These are phyloP conservation scores for Liquidambar formosana DNA, from an alignment of 164 flowering plant species.

Conservation along the genomic window DNA sequence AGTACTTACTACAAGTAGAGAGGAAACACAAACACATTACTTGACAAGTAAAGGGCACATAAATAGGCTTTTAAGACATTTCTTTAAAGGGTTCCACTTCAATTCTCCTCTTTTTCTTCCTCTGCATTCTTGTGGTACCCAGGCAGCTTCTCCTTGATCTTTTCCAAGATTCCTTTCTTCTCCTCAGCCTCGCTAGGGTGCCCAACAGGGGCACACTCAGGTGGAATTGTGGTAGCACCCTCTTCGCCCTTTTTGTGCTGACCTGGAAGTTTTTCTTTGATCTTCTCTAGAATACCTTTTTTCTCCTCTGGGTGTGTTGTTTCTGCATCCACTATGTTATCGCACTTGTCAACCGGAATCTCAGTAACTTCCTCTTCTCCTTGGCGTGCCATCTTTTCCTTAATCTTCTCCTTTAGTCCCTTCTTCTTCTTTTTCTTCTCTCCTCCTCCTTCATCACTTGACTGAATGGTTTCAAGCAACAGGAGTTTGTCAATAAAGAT, in stretches of 20 bases:
- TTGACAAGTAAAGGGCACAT: neutral
- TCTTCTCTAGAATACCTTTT: slow-evolving; percentile 50
- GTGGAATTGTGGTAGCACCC: slow-evolving; percentile 2
- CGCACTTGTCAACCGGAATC: slow-evolving; percentile 16
- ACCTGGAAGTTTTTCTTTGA: slow-evolving; percentile 54
- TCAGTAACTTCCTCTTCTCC: slow-evolving; percentile 9
- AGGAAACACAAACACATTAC: neutral
- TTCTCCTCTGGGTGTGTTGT: slow-evolving; percentile 27
- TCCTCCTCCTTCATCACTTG: slow-evolving; percentile 29
- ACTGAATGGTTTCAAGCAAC: slow-evolving; percentile 20
- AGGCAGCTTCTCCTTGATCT: slow-evolving; percentile 60
- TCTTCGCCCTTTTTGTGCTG: slow-evolving; percentile 33
- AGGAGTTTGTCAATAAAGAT: neutral
- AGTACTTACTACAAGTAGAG: too few relatives aligned
- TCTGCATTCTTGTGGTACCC: slow-evolving; percentile 40
- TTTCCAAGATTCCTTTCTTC: slow-evolving; percentile 56
- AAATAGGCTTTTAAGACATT: too few relatives aligned
- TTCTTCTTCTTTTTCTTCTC: slow-evolving; percentile 30
- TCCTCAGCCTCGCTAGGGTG: slow-evolving; percentile 19
- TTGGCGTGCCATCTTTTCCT: slow-evolving; percentile 9
- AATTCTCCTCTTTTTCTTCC: slow-evolving; percentile 20
- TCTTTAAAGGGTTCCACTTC: neutral
- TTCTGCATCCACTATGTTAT: slow-evolving; percentile 4
- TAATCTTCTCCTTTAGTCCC: slow-evolving; percentile 19
- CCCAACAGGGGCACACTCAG: neutral